phyloP scores from a whole-genome alignment of 495 filamentous ascomycete genomes.

The Lindgomyces ingoldianus region DNA sequence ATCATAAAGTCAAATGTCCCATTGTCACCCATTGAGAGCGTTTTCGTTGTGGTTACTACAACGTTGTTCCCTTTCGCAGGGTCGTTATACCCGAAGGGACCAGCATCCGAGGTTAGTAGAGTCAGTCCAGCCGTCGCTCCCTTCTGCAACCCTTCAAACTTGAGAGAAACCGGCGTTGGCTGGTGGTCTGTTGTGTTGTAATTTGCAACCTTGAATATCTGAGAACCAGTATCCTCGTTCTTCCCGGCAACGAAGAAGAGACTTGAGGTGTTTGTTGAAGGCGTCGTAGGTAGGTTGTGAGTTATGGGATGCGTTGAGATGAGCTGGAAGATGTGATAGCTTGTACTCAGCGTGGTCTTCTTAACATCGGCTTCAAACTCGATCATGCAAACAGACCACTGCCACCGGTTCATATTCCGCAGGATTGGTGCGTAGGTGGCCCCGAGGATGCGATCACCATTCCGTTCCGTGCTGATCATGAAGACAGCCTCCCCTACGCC shows the following conservation, averaged over 20 bases:
- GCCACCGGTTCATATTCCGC: slow-evolving; percentile 53
- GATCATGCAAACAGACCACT: slow-evolving; percentile 52
- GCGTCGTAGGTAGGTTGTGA: slow-evolving; percentile 47
- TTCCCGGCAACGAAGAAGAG: slow-evolving; percentile 22
- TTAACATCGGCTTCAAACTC: slow-evolving; percentile 50
- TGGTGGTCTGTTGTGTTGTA: slow-evolving; percentile 27
- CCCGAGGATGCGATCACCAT: slow-evolving; percentile 40
- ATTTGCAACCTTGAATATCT: slow-evolving; percentile 22
- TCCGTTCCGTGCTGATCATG: slow-evolving; percentile 39
- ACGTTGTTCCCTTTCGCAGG: slow-evolving; percentile 21
- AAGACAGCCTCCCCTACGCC: slow-evolving; percentile 42
- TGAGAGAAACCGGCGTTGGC: slow-evolving; percentile 18
- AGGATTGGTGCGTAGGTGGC: slow-evolving; percentile 50
- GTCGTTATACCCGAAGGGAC: slow-evolving; percentile 21
- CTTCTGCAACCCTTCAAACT: slow-evolving; percentile 22
- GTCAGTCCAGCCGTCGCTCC: slow-evolving; percentile 24
- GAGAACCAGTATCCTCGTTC: slow-evolving; percentile 7
- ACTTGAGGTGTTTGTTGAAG: slow-evolving; percentile 11
- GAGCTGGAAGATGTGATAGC: slow-evolving; percentile 49
- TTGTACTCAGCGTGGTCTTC: slow-evolving; percentile 49
- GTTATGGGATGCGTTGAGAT: slow-evolving; percentile 45
- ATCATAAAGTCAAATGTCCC: slow-evolving; percentile 24
- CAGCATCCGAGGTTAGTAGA: slow-evolving; percentile 12
- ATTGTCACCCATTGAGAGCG: neutral
- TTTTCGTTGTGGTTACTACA: slow-evolving; percentile 8